Evolutionary conservation across 106 monocot species (phyloP).

Genomic region (Acorus gramineus): DNA sequence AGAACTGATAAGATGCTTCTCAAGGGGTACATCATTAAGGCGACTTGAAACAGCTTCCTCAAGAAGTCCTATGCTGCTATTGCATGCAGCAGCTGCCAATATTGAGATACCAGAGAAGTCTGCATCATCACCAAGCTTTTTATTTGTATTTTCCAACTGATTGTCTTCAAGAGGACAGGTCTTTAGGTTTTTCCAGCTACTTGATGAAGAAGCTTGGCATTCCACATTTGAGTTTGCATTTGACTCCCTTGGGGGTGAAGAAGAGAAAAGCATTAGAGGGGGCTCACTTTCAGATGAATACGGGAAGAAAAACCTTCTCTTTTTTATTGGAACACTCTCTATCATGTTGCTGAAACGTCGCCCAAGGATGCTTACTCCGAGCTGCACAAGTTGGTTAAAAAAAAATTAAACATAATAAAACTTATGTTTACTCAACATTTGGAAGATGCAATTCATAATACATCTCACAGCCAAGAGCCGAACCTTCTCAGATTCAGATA

Average conservation of each 20-base stretch:
- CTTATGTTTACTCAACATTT: background rate
- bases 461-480: background rate
- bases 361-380: constrained; percentile 80
- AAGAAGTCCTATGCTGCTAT: constrained; percentile 23
- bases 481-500: constrained; percentile 85
- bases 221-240: constrained; percentile 5
- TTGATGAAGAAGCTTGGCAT: background rate
- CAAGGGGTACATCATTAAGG: too few relatives aligned
- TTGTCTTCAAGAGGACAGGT: background rate
- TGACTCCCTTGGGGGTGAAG: constrained; percentile 24
- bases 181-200: too few relatives aligned
- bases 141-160: constrained; percentile 1
- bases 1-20: too few relatives aligned
- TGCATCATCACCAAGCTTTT: constrained; percentile 12
- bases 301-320: constrained; percentile 46
- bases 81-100: constrained; percentile 76
- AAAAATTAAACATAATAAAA: background rate
- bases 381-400: constrained; percentile 27
- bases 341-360: constrained; percentile 56
- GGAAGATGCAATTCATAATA: background rate
- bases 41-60: constrained; percentile 5
- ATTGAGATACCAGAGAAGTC: constrained; percentile 96
- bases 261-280: constrained; percentile 14
- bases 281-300: too few relatives aligned
- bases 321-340: constrained; percentile 79